phyloP scores from a whole-genome alignment of 805 yeast genomes.

The Lachancea quebecensis region DNA sequence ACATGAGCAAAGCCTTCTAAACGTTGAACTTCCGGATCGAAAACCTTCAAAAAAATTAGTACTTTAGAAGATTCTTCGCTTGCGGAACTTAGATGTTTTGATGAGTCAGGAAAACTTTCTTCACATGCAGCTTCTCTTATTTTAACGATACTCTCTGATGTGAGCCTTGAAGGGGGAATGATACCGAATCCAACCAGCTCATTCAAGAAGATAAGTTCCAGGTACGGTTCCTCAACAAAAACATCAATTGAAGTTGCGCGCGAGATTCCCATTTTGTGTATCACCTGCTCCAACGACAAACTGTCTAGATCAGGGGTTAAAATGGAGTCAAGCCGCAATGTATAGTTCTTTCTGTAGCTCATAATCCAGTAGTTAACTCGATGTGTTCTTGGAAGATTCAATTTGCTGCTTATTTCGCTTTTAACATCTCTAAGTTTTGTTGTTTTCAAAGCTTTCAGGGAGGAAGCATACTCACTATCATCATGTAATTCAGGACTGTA shows the following conservation, averaged over 20 bases:
- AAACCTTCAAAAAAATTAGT: constrained; percentile 53
- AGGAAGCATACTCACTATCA: constrained; percentile 39
- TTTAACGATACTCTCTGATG: not conserved
- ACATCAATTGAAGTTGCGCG: constrained; percentile 47
- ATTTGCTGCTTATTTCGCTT: constrained; percentile 40
- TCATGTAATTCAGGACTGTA: constrained; percentile 46
- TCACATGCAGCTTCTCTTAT: constrained; percentile 2
- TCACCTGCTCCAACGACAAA: constrained; percentile 45
- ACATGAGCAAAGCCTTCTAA: constrained; percentile 63
- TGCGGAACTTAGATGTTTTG: not conserved
- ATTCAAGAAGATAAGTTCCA: constrained; percentile 15
- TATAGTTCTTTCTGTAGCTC: constrained; percentile 61
- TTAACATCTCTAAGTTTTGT: constrained; percentile 46
- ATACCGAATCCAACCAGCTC: not conserved
- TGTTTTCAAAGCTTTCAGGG: constrained; percentile 49
- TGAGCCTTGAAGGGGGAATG: not conserved
- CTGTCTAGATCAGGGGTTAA: constrained; percentile 28
- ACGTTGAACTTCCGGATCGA: constrained; percentile 48
- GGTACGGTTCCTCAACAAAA: constrained; percentile 56
- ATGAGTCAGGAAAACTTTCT: constrained; percentile 1
- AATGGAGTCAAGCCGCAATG: constrained; percentile 54
- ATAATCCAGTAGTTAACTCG: constrained; percentile 56
- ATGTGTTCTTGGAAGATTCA: constrained; percentile 34
- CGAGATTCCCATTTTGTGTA: constrained; percentile 39
- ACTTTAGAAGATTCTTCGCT: constrained; percentile 1